These are phyloP conservation scores for Cucumis variabilis DNA, from an alignment of 331 rosid genomes.

Conservation along the genomic window DNA sequence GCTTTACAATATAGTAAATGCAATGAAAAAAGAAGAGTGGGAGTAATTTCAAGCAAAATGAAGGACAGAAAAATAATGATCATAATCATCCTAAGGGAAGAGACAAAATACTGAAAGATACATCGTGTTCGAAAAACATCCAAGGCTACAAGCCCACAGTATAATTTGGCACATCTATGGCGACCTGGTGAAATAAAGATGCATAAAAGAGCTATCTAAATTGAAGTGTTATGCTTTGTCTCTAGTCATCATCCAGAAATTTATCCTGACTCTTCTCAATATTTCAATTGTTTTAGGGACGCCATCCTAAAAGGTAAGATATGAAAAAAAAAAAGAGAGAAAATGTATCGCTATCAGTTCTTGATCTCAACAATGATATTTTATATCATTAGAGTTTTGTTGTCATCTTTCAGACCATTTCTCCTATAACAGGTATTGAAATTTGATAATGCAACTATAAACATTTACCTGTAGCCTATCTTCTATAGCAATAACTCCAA, in stretches of 20 bases:
- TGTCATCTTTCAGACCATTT: no score
- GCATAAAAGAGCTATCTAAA: conserved; percentile 97
- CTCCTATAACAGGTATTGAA: no score
- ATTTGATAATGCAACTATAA: no score
- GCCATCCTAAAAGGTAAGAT: no score
- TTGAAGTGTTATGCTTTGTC: conserved; percentile 97
- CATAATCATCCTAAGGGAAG: neutral
- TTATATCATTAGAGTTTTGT: no score
- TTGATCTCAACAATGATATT: no score
- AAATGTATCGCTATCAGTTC: no score
- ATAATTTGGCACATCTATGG: conserved; percentile 31
- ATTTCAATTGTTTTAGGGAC: no score
- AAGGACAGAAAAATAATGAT: neutral
- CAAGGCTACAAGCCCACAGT: conserved; percentile 3
- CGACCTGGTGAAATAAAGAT: conserved; percentile 96
- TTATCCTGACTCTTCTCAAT: no score
- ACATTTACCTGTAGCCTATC: conserved; percentile 99
- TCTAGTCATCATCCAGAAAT: conserved; percentile 98
- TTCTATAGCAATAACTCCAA: conserved; percentile 98
- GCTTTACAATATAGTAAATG: conserved; percentile 54
- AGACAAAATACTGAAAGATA: neutral
- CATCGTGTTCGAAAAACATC: neutral
- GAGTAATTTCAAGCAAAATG: conserved; percentile 2
- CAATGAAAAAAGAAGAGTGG: conserved; percentile 23
- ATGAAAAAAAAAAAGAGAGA: no score